Evolutionary conservation across 371 early-diverging fungal genomes (phyloP).

Genomic region (Circinella minor): DNA sequence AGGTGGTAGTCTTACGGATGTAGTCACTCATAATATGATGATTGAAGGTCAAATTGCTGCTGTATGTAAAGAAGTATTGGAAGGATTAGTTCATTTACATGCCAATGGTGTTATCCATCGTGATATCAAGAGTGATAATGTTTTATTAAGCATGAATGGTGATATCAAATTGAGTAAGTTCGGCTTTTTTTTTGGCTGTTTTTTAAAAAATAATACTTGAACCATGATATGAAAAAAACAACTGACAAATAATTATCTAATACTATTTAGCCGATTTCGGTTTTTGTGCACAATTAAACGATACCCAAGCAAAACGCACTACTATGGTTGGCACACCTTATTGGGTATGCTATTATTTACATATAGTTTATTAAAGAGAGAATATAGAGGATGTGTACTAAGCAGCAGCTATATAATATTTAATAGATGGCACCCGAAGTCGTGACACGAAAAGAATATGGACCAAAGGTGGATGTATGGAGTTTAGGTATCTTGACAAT

Average conservation of each 20-base stretch:
- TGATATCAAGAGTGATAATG: conserved; percentile 98
- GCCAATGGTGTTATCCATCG: conserved; percentile 95
- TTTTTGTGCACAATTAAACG: conserved; percentile 91
- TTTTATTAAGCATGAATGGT: conserved; percentile 85
- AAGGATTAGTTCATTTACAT: conserved; percentile 93
- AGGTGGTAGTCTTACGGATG: conserved; percentile 92
- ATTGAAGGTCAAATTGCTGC: conserved; percentile 95
- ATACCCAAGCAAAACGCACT: conserved; percentile 78
- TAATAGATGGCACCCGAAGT: conserved; percentile 94
- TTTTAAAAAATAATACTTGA: too few species aligned
- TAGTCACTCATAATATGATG: conserved; percentile 92
- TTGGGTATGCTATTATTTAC: conserved; percentile 50
- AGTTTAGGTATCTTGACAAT: conserved; percentile 95
- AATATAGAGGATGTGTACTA: too few species aligned
- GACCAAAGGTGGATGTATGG: conserved; percentile 97
- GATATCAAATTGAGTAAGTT: conserved; percentile 88
- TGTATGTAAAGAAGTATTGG: conserved; percentile 87
- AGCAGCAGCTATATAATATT: too few species aligned
- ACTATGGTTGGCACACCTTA: conserved; percentile 95
- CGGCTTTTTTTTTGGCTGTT: background rate
- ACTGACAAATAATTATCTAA: background rate
- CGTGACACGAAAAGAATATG: conserved; percentile 92
- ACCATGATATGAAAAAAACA: too few species aligned
- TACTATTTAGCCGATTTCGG: conserved; percentile 84
- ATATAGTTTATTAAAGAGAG: background rate